Evolutionary conservation across 2,329 filamentous ascomycete genomes (phyloP).

Genomic region (Pseudonectria foliicola): DNA sequence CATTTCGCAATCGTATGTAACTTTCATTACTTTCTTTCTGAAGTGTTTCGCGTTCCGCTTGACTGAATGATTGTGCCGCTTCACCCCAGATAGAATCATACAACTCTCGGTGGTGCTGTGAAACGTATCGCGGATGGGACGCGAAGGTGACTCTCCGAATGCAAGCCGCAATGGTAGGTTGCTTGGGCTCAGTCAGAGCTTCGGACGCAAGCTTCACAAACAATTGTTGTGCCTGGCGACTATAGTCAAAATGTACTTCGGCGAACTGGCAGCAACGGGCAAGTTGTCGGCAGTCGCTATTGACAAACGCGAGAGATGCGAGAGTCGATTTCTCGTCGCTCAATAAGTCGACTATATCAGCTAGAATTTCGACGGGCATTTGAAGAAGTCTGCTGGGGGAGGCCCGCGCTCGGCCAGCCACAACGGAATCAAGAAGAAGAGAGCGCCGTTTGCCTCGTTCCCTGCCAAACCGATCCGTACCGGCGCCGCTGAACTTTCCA

Average conservation of each 20-base stretch:
- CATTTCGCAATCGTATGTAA: not conserved
- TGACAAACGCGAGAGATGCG: slow-evolving; percentile 10
- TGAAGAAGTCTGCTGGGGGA: slow-evolving; percentile 4
- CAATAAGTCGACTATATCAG: slow-evolving; percentile 4
- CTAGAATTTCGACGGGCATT: slow-evolving; percentile 7
- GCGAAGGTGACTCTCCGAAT: slow-evolving; percentile 2
- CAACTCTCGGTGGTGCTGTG: not conserved
- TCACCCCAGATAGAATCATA: not conserved
- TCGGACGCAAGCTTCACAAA: not conserved
- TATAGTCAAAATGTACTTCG: slow-evolving; percentile 9
- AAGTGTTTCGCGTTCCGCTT: not conserved
- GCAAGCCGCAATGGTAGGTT: slow-evolving; percentile 1
- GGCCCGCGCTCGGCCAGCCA: not conserved
- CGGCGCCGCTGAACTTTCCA: not conserved
- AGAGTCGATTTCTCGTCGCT: slow-evolving; percentile 6
- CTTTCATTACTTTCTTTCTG: not conserved
- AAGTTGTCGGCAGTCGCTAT: slow-evolving; percentile 12
- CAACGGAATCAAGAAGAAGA: slow-evolving; percentile 5
- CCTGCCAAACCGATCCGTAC: not conserved
- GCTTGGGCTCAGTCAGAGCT: not conserved
- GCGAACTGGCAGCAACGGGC: slow-evolving; percentile 9
- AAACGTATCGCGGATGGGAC: not conserved
- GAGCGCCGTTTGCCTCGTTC: slow-evolving; percentile 1
- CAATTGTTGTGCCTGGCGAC: not conserved
- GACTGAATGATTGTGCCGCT: not conserved